Conservation (phyloP, 192 early-diverging fungal species). For the Backusella westeae region DNA sequence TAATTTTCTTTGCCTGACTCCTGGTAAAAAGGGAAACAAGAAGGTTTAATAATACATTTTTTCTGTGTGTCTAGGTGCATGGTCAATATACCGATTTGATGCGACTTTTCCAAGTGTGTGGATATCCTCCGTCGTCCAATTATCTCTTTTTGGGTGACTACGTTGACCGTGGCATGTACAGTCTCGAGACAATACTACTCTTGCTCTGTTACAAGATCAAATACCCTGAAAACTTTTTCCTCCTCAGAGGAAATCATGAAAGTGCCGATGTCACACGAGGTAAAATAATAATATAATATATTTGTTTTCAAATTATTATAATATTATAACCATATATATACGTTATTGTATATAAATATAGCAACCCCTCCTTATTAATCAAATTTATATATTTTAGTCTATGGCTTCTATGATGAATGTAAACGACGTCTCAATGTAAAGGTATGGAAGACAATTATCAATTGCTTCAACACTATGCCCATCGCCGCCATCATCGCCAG, state of each 20-base stretch:
- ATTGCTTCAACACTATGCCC: slow-evolving; percentile 90
- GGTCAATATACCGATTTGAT: slow-evolving; percentile 94
- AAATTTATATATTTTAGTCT: slow-evolving; percentile 54
- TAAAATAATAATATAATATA: slow-evolving; percentile 23
- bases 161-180: slow-evolving; percentile 95
- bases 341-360: background rate
- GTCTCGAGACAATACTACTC: slow-evolving; percentile 91
- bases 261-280: slow-evolving; percentile 87
- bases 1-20: background rate
- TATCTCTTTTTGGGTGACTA: slow-evolving; percentile 96
- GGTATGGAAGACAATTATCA: slow-evolving; percentile 89
- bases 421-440: slow-evolving; percentile 84
- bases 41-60: background rate
- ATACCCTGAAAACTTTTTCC: slow-evolving; percentile 94
- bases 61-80: slow-evolving; percentile 41
- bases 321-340: background rate
- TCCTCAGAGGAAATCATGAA: slow-evolving; percentile 96
- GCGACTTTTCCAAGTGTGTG: slow-evolving; percentile 88
- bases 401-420: slow-evolving; percentile 98
- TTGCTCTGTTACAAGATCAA: slow-evolving; percentile 97
- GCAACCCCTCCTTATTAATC: too few species aligned
- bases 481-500: slow-evolving; percentile 87
- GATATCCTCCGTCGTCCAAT: slow-evolving; percentile 87
- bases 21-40: background rate
- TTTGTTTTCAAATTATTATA: too few species aligned